Evolutionary conservation across 2,329 filamentous ascomycete genomes (phyloP).

Genomic region (Aspergillus ruber): DNA sequence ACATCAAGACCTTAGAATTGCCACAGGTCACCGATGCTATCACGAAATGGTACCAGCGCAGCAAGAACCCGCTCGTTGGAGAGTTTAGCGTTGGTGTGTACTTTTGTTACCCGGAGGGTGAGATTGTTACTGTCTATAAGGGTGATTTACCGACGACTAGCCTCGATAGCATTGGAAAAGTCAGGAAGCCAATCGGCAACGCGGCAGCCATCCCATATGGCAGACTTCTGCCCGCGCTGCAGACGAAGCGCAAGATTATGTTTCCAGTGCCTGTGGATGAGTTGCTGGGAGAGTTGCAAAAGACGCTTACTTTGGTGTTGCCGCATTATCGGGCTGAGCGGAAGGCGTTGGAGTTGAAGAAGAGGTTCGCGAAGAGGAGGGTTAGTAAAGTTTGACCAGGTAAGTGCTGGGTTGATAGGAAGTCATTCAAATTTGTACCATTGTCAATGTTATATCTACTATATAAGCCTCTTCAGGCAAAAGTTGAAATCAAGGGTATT

Average conservation of each 20-base stretch:
- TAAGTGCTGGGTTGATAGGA: too few relatives aligned
- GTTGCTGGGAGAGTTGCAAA: not conserved
- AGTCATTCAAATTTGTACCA: too few relatives aligned
- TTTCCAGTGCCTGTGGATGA: not conserved
- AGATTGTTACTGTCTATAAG: too few relatives aligned
- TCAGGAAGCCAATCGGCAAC: not conserved
- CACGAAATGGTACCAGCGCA: not conserved
- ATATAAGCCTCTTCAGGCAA: not conserved
- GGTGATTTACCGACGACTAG: too few relatives aligned
- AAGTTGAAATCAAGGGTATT: not conserved
- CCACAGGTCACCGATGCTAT: not conserved
- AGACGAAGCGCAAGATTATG: not conserved
- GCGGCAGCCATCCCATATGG: not conserved
- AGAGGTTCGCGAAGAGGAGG: not conserved
- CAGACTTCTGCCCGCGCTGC: not conserved
- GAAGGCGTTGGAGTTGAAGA: not conserved
- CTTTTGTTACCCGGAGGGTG: not conserved
- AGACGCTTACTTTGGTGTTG: not conserved
- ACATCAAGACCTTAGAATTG: not conserved
- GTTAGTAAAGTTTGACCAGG: not conserved
- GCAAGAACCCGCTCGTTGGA: not conserved
- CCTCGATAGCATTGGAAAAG: too few relatives aligned
- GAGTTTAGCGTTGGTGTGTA: not conserved
- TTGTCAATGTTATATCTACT: too few relatives aligned
- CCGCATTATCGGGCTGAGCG: not conserved